phyloP scores from a whole-genome alignment of 257 asterid genomes.

The Solanum appendiculatum region DNA sequence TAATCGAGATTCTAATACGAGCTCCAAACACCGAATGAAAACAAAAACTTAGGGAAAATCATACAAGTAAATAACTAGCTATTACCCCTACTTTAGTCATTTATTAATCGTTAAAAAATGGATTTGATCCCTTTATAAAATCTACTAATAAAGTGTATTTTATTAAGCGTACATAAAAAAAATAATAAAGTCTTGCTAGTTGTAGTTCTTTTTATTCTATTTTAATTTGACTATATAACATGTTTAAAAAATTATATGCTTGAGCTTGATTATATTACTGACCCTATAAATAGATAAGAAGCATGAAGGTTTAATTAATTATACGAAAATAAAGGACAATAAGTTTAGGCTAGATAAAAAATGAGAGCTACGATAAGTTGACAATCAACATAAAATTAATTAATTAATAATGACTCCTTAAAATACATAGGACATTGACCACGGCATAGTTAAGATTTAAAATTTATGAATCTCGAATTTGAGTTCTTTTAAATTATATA shows the following conservation, averaged over 20 bases:
- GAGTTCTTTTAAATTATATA: background rate
- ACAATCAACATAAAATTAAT: background rate
- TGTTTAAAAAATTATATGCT: background rate
- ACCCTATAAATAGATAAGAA: background rate
- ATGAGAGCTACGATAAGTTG: background rate
- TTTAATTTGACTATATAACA: background rate
- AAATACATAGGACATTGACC: background rate
- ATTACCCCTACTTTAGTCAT: background rate
- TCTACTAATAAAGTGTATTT: background rate
- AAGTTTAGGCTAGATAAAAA: background rate
- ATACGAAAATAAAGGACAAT: background rate
- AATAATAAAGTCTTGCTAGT: background rate
- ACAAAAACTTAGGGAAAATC: background rate
- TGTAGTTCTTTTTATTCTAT: background rate
- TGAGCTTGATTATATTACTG: background rate
- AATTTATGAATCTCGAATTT: rapidly evolving
- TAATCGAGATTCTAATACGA: too few species aligned
- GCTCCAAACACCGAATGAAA: too few species aligned
- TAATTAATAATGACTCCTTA: background rate
- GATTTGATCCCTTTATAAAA: background rate
- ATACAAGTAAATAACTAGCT: background rate
- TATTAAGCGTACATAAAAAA: background rate
- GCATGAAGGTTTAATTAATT: background rate
- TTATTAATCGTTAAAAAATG: background rate
- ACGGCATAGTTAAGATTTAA: background rate